Evolutionary conservation across 129 eudicot species (phyloP), one percentile per base, ranked within the genome.

Genomic region (Sambucus nigra): DNA sequence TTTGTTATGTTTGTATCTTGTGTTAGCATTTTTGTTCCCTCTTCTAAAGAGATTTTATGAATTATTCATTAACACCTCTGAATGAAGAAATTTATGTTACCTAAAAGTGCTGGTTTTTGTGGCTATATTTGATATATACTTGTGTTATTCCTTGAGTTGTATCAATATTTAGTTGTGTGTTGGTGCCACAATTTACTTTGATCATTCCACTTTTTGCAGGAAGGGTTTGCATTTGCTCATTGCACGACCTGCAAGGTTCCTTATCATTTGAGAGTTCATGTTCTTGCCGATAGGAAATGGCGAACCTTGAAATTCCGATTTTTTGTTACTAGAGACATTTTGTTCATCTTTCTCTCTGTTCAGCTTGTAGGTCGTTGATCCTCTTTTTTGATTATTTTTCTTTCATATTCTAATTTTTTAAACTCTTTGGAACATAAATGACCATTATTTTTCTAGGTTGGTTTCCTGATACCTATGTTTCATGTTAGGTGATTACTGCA

Each of bases 191-290:
- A 12, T 58, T 41, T 9, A 20, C 33, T 55, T 39, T 57, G 2
- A 13, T 29, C n/a, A 12, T 57, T 18, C 31, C 57, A 41, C 53
- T 55, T 63, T 26, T 25, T 73, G 59, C 85, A 91, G 99, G 99
- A 91, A 75, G 99, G 99, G 51, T 82, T 82, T 68, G 99, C 99
- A 64, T 91, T 91, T 82, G 89, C 99, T 65, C 95, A 91, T 75
- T 91, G 99, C 89, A 91, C 99, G 11, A 91, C 99, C 17, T 91
- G 99, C 87, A 91, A 91, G 72, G 94, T 84, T 79, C 99, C 99
- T n/a, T 91, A 91, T 65, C 81, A 86, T 71, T 64, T 91, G 70
- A 79, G 99, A 75, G 99, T 91, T 53, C 99, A 91, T 25, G 94
- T 67, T 52, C 68, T 77, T 77, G 99, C 95, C 57, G 95, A 86